Evolutionary conservation across 148 eudicot genomes (phyloP), one percentile per base, ranked within the genome.

Genomic region (Polygonum maritimum): DNA sequence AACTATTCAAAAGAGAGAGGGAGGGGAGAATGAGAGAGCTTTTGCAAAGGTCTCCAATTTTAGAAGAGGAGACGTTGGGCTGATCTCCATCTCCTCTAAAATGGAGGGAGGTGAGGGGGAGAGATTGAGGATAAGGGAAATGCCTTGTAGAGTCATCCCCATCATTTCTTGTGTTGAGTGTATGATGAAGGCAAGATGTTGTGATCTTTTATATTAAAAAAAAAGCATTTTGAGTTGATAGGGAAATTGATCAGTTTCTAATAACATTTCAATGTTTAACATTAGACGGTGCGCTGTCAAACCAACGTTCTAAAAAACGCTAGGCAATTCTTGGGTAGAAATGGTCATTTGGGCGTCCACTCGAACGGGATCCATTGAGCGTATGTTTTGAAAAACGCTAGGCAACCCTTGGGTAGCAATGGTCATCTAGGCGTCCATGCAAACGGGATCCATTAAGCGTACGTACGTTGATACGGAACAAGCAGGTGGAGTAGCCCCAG

Each of bases 61-160:
- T 67, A 67, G 71, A 67, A 38, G 71, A 67, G 71, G 71, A 67
- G 44, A 38, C 45, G 44, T 67, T 67, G 44, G 38, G 44, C 71
- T 26, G 13, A 60, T 26, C 36, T 26, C 69, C 16, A 60, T 60
- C 38, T 26, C 69, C 69, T 60, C 69, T 3, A 3, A 58, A 51
- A 51, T 51, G 15, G 4, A 51, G 55, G 55, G 55, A 51, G 55
- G n/a, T 16, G 55, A 51, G n/a, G 2, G 19, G 35, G 67, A 26
- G 31, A 60, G 60, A 54, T 35, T 22, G 69, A 60, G 69, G 69
- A 60, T 14, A 62, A 9, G 39, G 38, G 33, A 21, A 62, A 62
- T 12, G 69, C 18, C 15, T 19, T 67, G 71, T 67, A 67, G 71
- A 67, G 44, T 36, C 71, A 65, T 67, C 45, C 45, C 71, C 71